Evolutionary conservation across 2,329 filamentous ascomycete genomes (phyloP).

Genomic region (Cytospora paraplurivora): DNA sequence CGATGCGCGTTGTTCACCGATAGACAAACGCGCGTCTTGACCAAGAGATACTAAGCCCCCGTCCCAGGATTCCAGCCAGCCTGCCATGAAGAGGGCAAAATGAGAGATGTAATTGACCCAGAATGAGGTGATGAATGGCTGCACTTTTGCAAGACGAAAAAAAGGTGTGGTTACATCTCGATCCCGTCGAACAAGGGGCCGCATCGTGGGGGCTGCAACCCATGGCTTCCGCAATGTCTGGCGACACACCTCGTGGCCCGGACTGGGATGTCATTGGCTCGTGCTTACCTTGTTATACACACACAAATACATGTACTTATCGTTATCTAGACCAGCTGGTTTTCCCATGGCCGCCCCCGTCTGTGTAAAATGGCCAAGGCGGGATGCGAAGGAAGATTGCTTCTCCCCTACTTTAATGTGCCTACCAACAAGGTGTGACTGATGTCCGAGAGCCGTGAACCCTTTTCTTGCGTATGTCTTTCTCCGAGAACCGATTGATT

Average conservation of each 20-base stretch:
- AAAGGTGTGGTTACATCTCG: background rate
- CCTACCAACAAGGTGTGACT: background rate
- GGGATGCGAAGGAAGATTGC: background rate
- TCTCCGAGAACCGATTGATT: too few relatives aligned
- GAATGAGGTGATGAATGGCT: background rate
- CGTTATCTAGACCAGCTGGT: background rate
- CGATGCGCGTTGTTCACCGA: too few relatives aligned
- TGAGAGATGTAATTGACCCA: background rate
- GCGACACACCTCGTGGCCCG: constrained; percentile 21
- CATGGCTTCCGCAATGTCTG: constrained; percentile 10
- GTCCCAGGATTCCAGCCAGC: background rate
- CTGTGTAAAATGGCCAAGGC: background rate
- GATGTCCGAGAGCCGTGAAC: background rate
- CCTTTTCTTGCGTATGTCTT: too few relatives aligned
- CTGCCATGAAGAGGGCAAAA: background rate
- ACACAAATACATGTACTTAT: background rate
- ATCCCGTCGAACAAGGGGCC: constrained; percentile 10
- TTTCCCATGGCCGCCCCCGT: background rate
- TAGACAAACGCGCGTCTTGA: too few relatives aligned
- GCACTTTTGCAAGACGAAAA: background rate
- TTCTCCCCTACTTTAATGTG: background rate
- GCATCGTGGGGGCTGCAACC: constrained; percentile 4
- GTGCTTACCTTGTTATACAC: background rate
- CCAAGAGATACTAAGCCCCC: too few relatives aligned
- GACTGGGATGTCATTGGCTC: constrained; percentile 19